A percentile compares a stretch with the other conserved stretches of the same genome.
phyloP scores from a whole-genome alignment of 1,139 yeast genomes.

The Sugiyamaella castrensis region DNA sequence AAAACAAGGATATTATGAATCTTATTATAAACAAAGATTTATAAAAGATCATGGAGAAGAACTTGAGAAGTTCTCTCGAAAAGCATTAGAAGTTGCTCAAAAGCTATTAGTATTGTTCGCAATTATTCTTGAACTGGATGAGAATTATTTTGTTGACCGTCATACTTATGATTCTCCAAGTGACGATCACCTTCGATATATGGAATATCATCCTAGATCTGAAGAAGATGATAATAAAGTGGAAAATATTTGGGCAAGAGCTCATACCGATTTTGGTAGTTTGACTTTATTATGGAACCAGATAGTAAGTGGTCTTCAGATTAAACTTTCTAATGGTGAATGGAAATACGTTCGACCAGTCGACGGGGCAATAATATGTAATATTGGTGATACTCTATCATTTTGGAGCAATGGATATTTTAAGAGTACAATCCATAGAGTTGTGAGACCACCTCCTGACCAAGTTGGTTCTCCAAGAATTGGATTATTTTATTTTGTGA shows the following conservation, averaged over 20 bases:
- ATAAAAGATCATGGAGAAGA: constrained; percentile 16
- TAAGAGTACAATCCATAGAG: constrained; percentile 38
- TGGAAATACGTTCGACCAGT: constrained; percentile 38
- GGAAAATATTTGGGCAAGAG: constrained; percentile 41
- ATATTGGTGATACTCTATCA: constrained; percentile 38
- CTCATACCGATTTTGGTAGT: constrained; percentile 38
- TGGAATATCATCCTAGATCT: constrained; percentile 38
- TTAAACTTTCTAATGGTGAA: constrained; percentile 34
- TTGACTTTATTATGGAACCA: constrained; percentile 38
- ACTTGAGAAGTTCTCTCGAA: constrained; percentile 17
- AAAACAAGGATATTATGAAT: constrained; percentile 11
- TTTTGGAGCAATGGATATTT: constrained; percentile 39
- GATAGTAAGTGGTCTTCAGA: constrained; percentile 37
- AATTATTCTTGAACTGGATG: constrained; percentile 37
- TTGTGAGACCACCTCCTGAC: constrained; percentile 37
- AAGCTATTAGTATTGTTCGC: constrained; percentile 37
- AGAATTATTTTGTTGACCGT: constrained; percentile 23
- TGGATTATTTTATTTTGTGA: constrained; percentile 35
- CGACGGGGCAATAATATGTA: constrained; percentile 35
- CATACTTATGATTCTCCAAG: constrained; percentile 30
- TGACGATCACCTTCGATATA: constrained; percentile 36
- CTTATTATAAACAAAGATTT: constrained; percentile 13
- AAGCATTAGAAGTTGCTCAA: constrained; percentile 21
- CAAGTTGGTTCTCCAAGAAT: constrained; percentile 32
- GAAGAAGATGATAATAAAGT: constrained; percentile 30